Percentiles rank a stretch among this genome's conserved stretches.
phyloP scores from a whole-genome alignment of 2,329 filamentous ascomycete genomes.

The Sphaerostilbella broomeana region DNA sequence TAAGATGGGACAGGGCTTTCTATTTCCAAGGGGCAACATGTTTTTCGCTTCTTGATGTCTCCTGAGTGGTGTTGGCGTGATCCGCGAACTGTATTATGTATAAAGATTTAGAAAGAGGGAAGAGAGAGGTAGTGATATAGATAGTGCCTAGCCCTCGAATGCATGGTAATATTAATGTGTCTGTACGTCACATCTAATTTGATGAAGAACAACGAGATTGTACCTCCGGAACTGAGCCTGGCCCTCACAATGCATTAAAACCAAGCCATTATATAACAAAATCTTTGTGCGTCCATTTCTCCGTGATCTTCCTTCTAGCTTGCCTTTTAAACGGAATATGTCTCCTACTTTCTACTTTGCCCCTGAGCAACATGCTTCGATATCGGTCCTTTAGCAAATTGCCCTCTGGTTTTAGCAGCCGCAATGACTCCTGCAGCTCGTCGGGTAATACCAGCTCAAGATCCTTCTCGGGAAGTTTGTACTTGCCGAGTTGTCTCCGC shows the following conservation, averaged over 20 bases:
- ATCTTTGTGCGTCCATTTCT: constrained; percentile 98
- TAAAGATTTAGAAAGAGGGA: not conserved
- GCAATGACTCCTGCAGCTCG: constrained; percentile 73
- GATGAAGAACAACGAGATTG: too few species aligned
- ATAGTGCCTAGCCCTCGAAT: too few species aligned
- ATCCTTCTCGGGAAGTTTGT: constrained; percentile 67
- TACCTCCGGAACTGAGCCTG: too few species aligned
- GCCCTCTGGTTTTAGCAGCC: constrained; percentile 87
- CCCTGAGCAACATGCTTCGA: constrained; percentile 77
- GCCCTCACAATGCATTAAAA: too few species aligned
- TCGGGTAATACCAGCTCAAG: constrained; percentile 77
- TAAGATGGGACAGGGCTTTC: too few species aligned
- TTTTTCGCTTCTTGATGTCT: not conserved
- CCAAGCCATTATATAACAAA: constrained; percentile 45
- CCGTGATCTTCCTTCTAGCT: constrained; percentile 71
- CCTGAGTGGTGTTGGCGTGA: not conserved
- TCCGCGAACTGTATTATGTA: not conserved
- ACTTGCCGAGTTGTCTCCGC: constrained; percentile 66
- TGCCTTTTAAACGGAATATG: constrained; percentile 77
- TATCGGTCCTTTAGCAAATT: constrained; percentile 90
- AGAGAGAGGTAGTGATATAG: not conserved
- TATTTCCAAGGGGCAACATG: not conserved
- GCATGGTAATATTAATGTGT: too few species aligned
- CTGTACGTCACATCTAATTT: too few species aligned
- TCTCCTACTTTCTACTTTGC: constrained; percentile 79